These are phyloP conservation scores for Panaeolus papilionaceus DNA, from an alignment of 768 basidiomycete genomes.

Conservation along the genomic window DNA sequence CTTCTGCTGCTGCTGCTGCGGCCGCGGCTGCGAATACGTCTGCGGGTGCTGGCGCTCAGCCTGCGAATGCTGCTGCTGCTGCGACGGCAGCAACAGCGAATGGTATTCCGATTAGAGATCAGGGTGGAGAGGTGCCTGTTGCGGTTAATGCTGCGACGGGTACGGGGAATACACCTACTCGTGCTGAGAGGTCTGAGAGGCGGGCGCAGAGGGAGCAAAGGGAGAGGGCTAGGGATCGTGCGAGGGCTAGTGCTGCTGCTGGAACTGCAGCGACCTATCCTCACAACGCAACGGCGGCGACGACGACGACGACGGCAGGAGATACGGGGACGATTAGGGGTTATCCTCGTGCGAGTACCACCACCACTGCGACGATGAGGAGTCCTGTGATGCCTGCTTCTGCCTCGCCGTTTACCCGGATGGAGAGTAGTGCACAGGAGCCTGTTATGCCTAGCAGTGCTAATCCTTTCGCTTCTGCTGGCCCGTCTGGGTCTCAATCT, in stretches of 20 bases:
- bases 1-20: constrained; percentile 2
- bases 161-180: neutral
- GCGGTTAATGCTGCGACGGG: neutral
- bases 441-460: constrained; percentile 11
- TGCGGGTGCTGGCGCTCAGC: neutral
- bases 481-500: neutral
- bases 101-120: constrained; percentile 10
- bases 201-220: neutral
- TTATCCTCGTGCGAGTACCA: neutral
- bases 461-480: neutral
- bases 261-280: neutral
- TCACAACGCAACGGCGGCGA: neutral
- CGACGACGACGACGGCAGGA: neutral
- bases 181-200: neutral
- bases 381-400: constrained; percentile 10
- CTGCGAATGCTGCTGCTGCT: neutral
- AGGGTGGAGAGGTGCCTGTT: neutral
- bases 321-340: neutral
- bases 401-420: constrained; percentile 3
- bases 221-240: constrained; percentile 8
- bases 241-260: neutral
- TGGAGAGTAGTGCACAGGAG: neutral
- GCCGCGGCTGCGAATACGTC: neutral
- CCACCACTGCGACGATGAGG: neutral
- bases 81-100: neutral